These are phyloP conservation scores for Kazachstania sp. DNA, from an alignment of 1,139 yeast genomes.

Conservation along the genomic window DNA sequence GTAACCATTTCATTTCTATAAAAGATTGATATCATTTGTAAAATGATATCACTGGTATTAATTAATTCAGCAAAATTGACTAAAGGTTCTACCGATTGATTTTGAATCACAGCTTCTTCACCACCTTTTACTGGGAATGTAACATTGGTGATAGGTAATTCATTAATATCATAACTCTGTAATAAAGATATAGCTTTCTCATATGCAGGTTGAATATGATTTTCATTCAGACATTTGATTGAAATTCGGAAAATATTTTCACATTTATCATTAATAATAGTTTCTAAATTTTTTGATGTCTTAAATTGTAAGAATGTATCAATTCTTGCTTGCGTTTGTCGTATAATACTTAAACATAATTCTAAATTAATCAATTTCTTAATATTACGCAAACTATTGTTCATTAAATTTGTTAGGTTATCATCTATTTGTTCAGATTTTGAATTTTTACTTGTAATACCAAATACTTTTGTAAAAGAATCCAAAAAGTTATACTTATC, in stretches of 20 bases:
- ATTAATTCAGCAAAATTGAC: slow-evolving; percentile 83
- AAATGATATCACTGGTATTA: slow-evolving; percentile 83
- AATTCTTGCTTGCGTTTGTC: slow-evolving; percentile 37
- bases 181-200: slow-evolving; percentile 67
- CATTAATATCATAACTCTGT: slow-evolving; percentile 61
- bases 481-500: slow-evolving; percentile 37
- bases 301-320: slow-evolving; percentile 32
- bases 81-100: slow-evolving; percentile 41
- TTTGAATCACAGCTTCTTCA: neutral
- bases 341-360: slow-evolving; percentile 37
- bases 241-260: slow-evolving; percentile 54
- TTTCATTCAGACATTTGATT: slow-evolving; percentile 54
- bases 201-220: slow-evolving; percentile 76
- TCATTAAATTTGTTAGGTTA: slow-evolving; percentile 41
- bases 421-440: slow-evolving; percentile 38
- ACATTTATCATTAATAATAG: slow-evolving; percentile 36
- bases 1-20: slow-evolving; percentile 75
- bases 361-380: slow-evolving; percentile 40
- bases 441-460: slow-evolving; percentile 38
- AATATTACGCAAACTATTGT: slow-evolving; percentile 37
- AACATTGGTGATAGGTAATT: slow-evolving; percentile 30
- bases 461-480: slow-evolving; percentile 54
- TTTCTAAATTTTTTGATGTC: slow-evolving; percentile 17
- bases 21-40: slow-evolving; percentile 87
- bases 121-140: slow-evolving; percentile 13